Evolutionary conservation across 2,329 filamentous ascomycete species (phyloP).

Genomic region (Teratosphaeria destructans): DNA sequence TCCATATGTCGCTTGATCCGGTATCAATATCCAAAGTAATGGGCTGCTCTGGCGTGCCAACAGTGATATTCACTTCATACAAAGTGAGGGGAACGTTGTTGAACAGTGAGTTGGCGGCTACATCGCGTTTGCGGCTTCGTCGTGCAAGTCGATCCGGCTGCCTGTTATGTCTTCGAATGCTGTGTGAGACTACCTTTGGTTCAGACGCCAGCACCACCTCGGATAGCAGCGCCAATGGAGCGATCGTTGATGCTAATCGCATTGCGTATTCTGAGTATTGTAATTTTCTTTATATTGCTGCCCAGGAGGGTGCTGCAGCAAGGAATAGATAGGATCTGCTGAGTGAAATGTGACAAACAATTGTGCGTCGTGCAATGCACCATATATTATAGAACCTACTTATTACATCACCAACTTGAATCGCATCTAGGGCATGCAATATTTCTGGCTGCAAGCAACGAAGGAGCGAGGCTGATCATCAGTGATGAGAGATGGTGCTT

Average conservation of each 20-base stretch:
- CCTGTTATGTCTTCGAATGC: neutral
- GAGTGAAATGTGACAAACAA: neutral
- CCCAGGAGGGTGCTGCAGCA: neutral
- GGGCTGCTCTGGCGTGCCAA: conserved; percentile 48
- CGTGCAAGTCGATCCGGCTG: neutral
- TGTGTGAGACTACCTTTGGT: neutral
- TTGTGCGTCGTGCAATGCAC: neutral
- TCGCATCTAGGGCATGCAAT: neutral
- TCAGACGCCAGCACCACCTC: neutral
- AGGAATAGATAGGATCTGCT: neutral
- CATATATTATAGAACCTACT: neutral
- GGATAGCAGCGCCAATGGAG: neutral
- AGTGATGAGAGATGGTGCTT: neutral
- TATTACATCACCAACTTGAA: neutral
- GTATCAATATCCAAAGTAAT: conserved; percentile 52
- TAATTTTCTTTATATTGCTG: neutral
- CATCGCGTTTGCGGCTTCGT: neutral
- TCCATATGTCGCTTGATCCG: conserved; percentile 54
- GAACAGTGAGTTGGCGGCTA: neutral
- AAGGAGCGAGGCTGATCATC: neutral
- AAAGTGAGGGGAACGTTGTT: conserved; percentile 29
- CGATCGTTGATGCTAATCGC: neutral
- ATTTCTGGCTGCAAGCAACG: neutral
- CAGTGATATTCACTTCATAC: conserved; percentile 47
- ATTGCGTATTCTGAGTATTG: neutral